These are phyloP conservation scores for Blastocystis sp. DNA, from an alignment of 352 stramenopile genomes.

Conservation along the genomic window DNA sequence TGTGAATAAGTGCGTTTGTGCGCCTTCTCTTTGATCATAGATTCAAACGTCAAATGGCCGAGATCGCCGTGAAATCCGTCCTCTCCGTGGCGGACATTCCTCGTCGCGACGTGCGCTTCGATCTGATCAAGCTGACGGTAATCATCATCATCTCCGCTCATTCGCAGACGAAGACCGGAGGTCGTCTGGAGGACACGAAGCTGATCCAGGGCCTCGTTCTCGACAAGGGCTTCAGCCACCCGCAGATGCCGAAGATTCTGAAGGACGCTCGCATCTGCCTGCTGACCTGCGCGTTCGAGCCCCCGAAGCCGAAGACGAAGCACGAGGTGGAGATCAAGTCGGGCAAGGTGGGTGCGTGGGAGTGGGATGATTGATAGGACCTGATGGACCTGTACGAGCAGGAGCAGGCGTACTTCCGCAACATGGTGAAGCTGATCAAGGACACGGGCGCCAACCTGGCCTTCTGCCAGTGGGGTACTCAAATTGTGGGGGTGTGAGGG, in stretches of 20 bases:
- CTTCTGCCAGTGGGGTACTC: slow-evolving; percentile 80
- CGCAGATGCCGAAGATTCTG: slow-evolving; percentile 94
- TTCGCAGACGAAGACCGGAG: slow-evolving; percentile 90
- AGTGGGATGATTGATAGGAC: slow-evolving; percentile 17
- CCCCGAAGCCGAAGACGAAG: slow-evolving; percentile 99
- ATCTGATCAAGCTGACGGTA: slow-evolving; percentile 92
- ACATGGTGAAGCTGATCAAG: slow-evolving; percentile 99
- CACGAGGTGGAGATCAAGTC: slow-evolving; percentile 98
- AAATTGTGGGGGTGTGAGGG: slow-evolving; percentile 74
- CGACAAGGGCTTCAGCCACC: slow-evolving; percentile 98
- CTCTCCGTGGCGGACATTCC: slow-evolving; percentile 95
- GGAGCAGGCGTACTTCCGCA: slow-evolving; percentile 97
- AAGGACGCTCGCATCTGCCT: slow-evolving; percentile 96
- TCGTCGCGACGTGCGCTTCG: slow-evolving; percentile 97
- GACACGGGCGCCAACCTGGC: slow-evolving; percentile 94
- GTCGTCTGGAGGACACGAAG: slow-evolving; percentile 91
- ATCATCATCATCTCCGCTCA: neutral
- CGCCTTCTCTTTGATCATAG: slow-evolving; percentile 11
- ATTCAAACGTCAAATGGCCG: slow-evolving; percentile 95
- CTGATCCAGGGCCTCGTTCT: slow-evolving; percentile 97
- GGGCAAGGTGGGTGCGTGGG: slow-evolving; percentile 78
- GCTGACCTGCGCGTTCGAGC: slow-evolving; percentile 97
- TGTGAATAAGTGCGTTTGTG: slow-evolving; percentile 80
- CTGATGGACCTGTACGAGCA: slow-evolving; percentile 82
- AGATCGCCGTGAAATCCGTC: slow-evolving; percentile 96